Evolutionary conservation across 2,329 filamentous ascomycete genomes (phyloP).

Genomic region (Pestalotiopsis sp.): DNA sequence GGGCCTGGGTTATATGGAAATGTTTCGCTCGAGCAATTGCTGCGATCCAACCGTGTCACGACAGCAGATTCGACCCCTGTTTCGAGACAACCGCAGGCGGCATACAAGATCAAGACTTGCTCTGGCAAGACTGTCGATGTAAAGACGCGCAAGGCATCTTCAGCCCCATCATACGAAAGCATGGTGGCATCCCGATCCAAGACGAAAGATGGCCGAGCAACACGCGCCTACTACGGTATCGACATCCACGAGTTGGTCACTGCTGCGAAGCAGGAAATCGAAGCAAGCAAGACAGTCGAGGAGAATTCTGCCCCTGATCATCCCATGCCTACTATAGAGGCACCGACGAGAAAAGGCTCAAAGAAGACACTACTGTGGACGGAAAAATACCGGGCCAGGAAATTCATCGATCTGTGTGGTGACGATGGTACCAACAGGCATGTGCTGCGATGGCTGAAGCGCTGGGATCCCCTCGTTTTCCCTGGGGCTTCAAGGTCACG

Average conservation of each 20-base stretch:
- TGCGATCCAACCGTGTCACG: slow-evolving; percentile 21
- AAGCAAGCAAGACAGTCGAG: slow-evolving; percentile 33
- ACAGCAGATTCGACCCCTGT: slow-evolving; percentile 25
- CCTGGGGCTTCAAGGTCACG: slow-evolving; percentile 71
- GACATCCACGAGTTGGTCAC: slow-evolving; percentile 85
- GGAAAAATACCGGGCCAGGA: slow-evolving; percentile 92
- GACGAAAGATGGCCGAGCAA: slow-evolving; percentile 68
- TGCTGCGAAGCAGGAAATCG: slow-evolving; percentile 64
- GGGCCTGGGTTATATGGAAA: neutral
- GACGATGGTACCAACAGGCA: slow-evolving; percentile 92
- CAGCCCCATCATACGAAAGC: slow-evolving; percentile 61
- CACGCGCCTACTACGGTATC: slow-evolving; percentile 85
- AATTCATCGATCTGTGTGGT: slow-evolving; percentile 90
- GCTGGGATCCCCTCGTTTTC: slow-evolving; percentile 92
- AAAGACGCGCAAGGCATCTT: slow-evolving; percentile 51
- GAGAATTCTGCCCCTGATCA: slow-evolving; percentile 28
- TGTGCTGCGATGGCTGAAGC: slow-evolving; percentile 91
- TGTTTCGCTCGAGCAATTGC: slow-evolving; percentile 21
- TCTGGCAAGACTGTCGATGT: slow-evolving; percentile 60
- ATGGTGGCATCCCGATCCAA: slow-evolving; percentile 70
- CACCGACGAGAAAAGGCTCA: slow-evolving; percentile 37
- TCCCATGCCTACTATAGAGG: slow-evolving; percentile 47
- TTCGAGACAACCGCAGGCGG: slow-evolving; percentile 21
- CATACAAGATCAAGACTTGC: slow-evolving; percentile 54
- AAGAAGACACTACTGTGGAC: slow-evolving; percentile 78